Conservation (phyloP, 305 asterid genomes). For the Fraxinus greggii region DNA sequence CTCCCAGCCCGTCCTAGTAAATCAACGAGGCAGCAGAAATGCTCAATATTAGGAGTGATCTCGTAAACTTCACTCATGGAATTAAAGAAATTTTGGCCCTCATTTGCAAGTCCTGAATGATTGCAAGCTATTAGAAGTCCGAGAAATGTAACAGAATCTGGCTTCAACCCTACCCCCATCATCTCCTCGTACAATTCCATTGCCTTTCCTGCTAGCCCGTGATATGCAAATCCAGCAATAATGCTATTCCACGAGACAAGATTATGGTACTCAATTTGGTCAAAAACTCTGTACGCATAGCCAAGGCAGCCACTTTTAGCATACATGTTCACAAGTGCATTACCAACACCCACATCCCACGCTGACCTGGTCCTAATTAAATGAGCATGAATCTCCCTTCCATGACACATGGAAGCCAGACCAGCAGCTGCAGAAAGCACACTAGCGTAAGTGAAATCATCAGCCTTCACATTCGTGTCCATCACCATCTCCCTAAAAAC, state of each 20-base stretch:
- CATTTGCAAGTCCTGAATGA: slow-evolving; percentile 63
- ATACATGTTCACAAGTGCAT: slow-evolving; percentile 77
- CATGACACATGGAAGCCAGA: slow-evolving; percentile 48
- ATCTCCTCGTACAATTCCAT: slow-evolving; percentile 46
- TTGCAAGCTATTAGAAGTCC: slow-evolving; percentile 65
- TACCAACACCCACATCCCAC: slow-evolving; percentile 52
- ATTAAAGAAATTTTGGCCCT: slow-evolving; percentile 44
- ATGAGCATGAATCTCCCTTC: slow-evolving; percentile 59
- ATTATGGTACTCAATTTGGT: slow-evolving; percentile 42
- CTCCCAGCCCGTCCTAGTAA: slow-evolving; percentile 69
- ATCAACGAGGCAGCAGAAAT: slow-evolving; percentile 70
- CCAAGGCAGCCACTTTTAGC: slow-evolving; percentile 60
- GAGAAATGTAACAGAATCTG: slow-evolving; percentile 62
- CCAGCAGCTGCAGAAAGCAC: slow-evolving; percentile 66
- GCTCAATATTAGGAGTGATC: slow-evolving; percentile 43
- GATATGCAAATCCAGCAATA: slow-evolving; percentile 59
- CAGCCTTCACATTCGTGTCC: slow-evolving; percentile 33
- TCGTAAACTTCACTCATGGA: slow-evolving; percentile 42
- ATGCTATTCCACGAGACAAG: slow-evolving; percentile 76
- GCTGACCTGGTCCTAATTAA: slow-evolving; percentile 44
- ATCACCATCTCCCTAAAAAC: slow-evolving; percentile 55
- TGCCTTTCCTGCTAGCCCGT: slow-evolving; percentile 51
- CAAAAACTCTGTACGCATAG: slow-evolving; percentile 37
- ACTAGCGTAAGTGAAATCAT: slow-evolving; percentile 56
- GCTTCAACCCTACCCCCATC: slow-evolving; percentile 39